phyloP scores from a whole-genome alignment of 805 yeast species.

The Kodamaea kakaduensis region DNA sequence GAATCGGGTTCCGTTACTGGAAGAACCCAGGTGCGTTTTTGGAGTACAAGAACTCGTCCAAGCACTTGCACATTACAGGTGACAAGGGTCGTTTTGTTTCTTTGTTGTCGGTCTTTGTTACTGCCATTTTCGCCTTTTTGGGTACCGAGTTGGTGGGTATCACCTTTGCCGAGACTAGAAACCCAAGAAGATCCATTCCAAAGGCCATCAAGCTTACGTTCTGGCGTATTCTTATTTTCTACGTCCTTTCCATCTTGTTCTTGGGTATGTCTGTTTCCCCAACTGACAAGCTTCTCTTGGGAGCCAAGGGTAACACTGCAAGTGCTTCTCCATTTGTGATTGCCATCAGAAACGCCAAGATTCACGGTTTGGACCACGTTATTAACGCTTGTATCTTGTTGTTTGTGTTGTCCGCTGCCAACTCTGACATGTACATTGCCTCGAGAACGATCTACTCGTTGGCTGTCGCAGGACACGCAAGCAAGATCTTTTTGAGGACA shows the following conservation, averaged over 20 bases:
- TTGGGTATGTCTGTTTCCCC: slow-evolving; percentile 68
- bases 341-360: slow-evolving; percentile 66
- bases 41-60: slow-evolving; percentile 42
- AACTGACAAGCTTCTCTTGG: slow-evolving; percentile 47
- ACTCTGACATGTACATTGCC: slow-evolving; percentile 73
- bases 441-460: slow-evolving; percentile 72
- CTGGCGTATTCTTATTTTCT: slow-evolving; percentile 61
- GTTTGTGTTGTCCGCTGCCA: slow-evolving; percentile 78
- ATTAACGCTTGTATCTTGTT: slow-evolving; percentile 74
- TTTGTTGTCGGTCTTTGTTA: slow-evolving; percentile 57
- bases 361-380: slow-evolving; percentile 65
- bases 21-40: slow-evolving; percentile 60
- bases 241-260: slow-evolving; percentile 55
- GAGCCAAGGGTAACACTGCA: slow-evolving; percentile 53
- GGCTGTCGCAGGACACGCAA: slow-evolving; percentile 72
- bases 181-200: slow-evolving; percentile 64
- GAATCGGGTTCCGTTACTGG: slow-evolving; percentile 74
- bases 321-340: slow-evolving; percentile 83
- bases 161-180: slow-evolving; percentile 69
- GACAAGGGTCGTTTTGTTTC: slow-evolving; percentile 55
- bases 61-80: slow-evolving; percentile 36
- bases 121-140: slow-evolving; percentile 65
- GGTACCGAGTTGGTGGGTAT: slow-evolving; percentile 71
- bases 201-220: slow-evolving; percentile 67
- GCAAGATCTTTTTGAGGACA: slow-evolving; percentile 59